Percentiles rank a stretch among this genome's conserved stretches.
phyloP scores from a whole-genome alignment of 805 yeast genomes.

The Wickerhamiella musiphila region DNA sequence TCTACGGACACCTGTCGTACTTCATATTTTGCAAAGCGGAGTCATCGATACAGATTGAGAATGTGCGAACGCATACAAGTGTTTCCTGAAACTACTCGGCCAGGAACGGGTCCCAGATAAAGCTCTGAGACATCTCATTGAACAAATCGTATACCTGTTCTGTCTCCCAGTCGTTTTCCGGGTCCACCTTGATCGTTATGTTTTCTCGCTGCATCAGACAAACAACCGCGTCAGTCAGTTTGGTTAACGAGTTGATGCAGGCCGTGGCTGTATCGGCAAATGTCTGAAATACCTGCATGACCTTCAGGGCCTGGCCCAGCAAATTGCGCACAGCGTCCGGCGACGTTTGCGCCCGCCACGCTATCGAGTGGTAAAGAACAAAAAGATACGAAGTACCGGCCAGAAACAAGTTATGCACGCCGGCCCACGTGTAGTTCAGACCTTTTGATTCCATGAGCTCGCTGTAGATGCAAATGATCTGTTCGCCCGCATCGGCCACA shows the following conservation, averaged over 20 bases:
- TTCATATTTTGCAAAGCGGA: too few relatives aligned
- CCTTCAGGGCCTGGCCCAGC: slow-evolving; percentile 6
- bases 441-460: slow-evolving; percentile 37
- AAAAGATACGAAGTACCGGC: slow-evolving; percentile 76
- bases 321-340: slow-evolving; percentile 14
- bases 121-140: slow-evolving; percentile 9
- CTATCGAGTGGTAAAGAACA: slow-evolving; percentile 53
- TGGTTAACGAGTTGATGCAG: slow-evolving; percentile 6
- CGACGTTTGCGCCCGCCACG: slow-evolving; percentile 29
- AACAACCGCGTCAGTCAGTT: slow-evolving; percentile 5
- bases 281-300: slow-evolving; percentile 6
- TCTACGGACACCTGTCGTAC: too few relatives aligned
- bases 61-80: too few relatives aligned
- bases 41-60: too few relatives aligned
- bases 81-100: too few relatives aligned
- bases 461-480: slow-evolving; percentile 45
- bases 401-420: slow-evolving; percentile 75
- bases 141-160: slow-evolving; percentile 5
- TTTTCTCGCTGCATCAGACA: slow-evolving; percentile 5
- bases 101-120: slow-evolving; percentile 10
- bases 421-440: slow-evolving; percentile 83
- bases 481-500: slow-evolving; percentile 47
- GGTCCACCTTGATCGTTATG: slow-evolving; percentile 1
- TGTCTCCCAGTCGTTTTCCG: background rate
- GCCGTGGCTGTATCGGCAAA: slow-evolving; percentile 10